A percentile compares a stretch with the other conserved stretches of the same genome.
phyloP scores from a whole-genome alignment of 805 yeast genomes.

The Teunomyces stri region DNA sequence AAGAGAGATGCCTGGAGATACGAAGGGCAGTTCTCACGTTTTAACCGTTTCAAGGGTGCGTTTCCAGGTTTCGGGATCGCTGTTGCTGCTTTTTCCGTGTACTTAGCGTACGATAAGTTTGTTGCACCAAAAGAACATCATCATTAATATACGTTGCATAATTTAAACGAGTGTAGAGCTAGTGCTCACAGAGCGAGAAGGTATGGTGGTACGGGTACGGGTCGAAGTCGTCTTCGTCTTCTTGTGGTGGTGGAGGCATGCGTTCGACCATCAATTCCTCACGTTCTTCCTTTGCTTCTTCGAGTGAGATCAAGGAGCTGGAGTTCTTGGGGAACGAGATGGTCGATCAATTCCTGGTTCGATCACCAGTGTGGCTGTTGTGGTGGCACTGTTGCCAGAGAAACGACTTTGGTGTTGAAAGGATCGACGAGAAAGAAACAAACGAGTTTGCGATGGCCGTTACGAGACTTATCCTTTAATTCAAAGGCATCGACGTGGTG shows the following conservation, averaged over 20 bases:
- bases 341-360: conserved; percentile 8
- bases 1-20: conserved; percentile 89
- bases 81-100: conserved; percentile 67
- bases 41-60: conserved; percentile 63
- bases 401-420: conserved; percentile 20
- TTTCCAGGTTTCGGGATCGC: conserved; percentile 84
- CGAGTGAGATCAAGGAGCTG: too few relatives aligned
- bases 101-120: conserved; percentile 60
- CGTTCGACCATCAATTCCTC: not conserved
- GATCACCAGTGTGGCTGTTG: conserved; percentile 36
- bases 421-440: conserved; percentile 41
- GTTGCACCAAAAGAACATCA: conserved; percentile 28
- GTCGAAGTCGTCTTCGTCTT: not conserved
- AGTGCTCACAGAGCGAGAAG: not conserved
- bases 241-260: not conserved
- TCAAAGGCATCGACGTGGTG: conserved; percentile 40
- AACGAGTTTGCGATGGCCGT: conserved; percentile 38
- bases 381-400: conserved; percentile 35
- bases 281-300: too few relatives aligned
- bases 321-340: conserved; percentile 6
- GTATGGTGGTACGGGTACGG: not conserved
- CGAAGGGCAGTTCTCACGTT: conserved; percentile 74
- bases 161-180: not conserved
- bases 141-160: conserved; percentile 7
- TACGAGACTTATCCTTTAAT: conserved; percentile 30